Base-by-base conservation (phyloP, 768 basidiomycete genomes). In the Sporobolomyces roseus region DNA sequence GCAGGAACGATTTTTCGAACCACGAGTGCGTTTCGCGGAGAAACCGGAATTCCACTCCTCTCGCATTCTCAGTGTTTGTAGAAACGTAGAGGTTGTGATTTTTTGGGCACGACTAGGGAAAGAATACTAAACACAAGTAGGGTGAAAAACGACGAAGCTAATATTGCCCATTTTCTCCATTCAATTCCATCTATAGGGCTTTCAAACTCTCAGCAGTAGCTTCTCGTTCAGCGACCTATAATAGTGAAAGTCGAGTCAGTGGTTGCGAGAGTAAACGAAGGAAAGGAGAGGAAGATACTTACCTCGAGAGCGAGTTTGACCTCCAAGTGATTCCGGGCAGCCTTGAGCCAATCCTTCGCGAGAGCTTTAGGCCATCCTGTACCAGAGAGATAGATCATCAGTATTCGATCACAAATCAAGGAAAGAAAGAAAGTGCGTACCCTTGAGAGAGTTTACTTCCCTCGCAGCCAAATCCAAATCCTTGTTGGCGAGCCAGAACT, bases 261-360 rank as follows among this genome's bases (percentile, higher is more conserved):
- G 2, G 25, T 56, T 41, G 38, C 9, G 36, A 9, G 17, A 13
- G 43, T 19, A 10, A n/a, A 3, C 43, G 13, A 23, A 13, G 30
- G 43, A 13, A 35, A 17, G 30, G 8, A 33, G 17, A 2, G 30
- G 30, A 13, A 17, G 48, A 27, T 30, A 48, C 61, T 35, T 19
- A 92, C 85, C 89, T 93, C 88, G 73, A 99, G 78, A 48, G 92
- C 90, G 79, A 97, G 94, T 78, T 90, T 83, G 36, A 96, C 92
- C 80, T 96, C 91, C 68, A 99, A 78, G 77, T 93, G 83, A 76
- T 84, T 82, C 72, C 94, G 83, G 14, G 92, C 93, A 74, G 91
- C 92, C 74, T 87, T 86, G 46, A 99, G 80, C 96, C 94, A 99
- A 79, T 98, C 94, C 50, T 71, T 45, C 33, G 75, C 71, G 58